Percentiles rank a stretch among this genome's conserved stretches.
These are phyloP conservation scores for Zygosaccharomyces sapae DNA, from an alignment of 1,139 yeast genomes.

Conservation along the genomic window DNA sequence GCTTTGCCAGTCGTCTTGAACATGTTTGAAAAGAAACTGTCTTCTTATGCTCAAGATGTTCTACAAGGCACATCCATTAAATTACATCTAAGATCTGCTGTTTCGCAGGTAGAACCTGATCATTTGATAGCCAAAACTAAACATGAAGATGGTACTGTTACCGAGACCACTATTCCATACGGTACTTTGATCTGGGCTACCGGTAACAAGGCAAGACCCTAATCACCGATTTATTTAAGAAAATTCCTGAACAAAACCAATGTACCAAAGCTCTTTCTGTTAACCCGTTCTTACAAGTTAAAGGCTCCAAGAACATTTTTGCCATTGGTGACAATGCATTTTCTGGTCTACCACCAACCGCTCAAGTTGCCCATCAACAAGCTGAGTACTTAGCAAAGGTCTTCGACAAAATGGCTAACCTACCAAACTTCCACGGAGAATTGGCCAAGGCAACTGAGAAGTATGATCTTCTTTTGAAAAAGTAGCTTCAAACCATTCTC, in stretches of 20 bases:
- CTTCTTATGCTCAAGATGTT: conserved; percentile 80
- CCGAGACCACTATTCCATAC: conserved; percentile 68
- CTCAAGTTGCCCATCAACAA: conserved; percentile 96
- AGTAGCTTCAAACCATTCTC: conserved; percentile 54
- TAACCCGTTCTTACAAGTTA: conserved; percentile 74
- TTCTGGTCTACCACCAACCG: conserved; percentile 88
- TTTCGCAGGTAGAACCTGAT: conserved; percentile 72
- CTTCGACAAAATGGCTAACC: conserved; percentile 68
- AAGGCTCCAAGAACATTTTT: conserved; percentile 76
- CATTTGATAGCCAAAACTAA: conserved; percentile 71
- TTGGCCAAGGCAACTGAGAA: conserved; percentile 36
- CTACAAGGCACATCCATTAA: conserved; percentile 73
- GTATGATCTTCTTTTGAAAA: conserved; percentile 43
- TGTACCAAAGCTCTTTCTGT: conserved; percentile 88
- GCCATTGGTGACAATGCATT: conserved; percentile 95
- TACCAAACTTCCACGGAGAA: conserved; percentile 56
- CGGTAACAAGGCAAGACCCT: conserved; percentile 89
- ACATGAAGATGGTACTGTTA: conserved; percentile 50
- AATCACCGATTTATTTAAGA: conserved; percentile 61
- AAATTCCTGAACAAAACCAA: conserved; percentile 77
- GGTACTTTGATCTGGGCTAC: conserved; percentile 97
- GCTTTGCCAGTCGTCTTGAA: conserved; percentile 87
- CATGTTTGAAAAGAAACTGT: conserved; percentile 79
- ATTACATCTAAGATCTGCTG: conserved; percentile 79
- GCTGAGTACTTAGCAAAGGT: conserved; percentile 77